Evolutionary conservation across 2,329 filamentous ascomycete species (phyloP), one percentile per base, ranked within the genome.

Genomic region (Didymosphaeria variabile): DNA sequence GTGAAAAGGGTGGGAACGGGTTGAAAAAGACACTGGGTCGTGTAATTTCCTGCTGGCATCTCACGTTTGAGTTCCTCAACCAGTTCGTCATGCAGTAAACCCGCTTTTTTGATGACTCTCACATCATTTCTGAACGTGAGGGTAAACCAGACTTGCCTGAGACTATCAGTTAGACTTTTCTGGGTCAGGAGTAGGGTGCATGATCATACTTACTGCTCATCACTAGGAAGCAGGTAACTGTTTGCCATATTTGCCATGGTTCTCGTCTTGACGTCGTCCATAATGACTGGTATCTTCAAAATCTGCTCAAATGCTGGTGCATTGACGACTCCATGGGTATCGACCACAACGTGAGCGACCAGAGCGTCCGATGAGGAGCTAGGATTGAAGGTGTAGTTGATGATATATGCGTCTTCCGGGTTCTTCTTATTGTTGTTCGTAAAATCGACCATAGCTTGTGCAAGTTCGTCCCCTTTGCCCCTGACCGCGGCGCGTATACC

Each of bases 1-100:
- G 69, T 72, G 60, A 78, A 75, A 3, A 78, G 65, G n/a, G 75
- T 74, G 13, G 81, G 77, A 29, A 83, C 72, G 29, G 80, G 71
- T 63, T 80, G 78, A 55, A 79, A 76, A 7, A 75, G 69, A 13
- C 64, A 67, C 8, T 78, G 70, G 17, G 73, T 75, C 17, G 70
- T 56, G 65, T 77, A 78, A 51, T 79, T 71, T 21, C 70, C 71
- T 38, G 69, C 68, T 1, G 69, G 68, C 1, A 71, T 67, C 45
- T 66, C 61, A 10, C 62, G 67, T 45, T 75, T 75, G 55, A 77
- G 60, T 40, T 68, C 72, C 31, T 69, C 70, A 46, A 80, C 72
- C 59, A 82, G 75, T 13, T 76, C 73, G 46, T 74, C 67, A 67
- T 82, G 81, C 57, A 81, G 76, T 57, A 75, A 75, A 44, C 79